Percentiles rank a stretch among this genome's conserved stretches.
Conservation (phyloP, 2,329 filamentous ascomycete species). For the Cordyceps militaris region DNA sequence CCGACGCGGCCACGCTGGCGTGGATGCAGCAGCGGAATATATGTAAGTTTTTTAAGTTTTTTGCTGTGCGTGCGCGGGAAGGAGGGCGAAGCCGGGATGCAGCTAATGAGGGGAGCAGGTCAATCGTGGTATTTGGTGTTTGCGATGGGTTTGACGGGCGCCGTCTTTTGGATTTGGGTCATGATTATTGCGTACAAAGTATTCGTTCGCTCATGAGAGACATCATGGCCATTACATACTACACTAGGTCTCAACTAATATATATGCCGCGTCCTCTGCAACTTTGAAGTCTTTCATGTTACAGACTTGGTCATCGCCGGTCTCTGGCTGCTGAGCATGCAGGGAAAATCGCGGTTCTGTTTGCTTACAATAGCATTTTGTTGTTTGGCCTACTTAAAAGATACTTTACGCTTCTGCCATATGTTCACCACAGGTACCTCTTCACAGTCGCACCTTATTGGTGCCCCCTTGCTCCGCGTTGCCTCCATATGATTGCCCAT, state of each 20-base stretch:
- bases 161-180: conserved; percentile 58
- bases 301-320: no score
- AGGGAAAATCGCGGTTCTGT: no score
- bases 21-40: conserved; percentile 60
- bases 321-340: no score
- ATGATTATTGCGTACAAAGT: conserved; percentile 63
- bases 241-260: background rate
- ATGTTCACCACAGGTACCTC: no score
- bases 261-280: no score
- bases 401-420: no score
- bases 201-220: conserved; percentile 38
- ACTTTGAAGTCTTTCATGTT: no score
- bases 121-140: conserved; percentile 60
- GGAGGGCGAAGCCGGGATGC: background rate
- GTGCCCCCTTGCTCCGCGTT: no score
- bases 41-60: conserved; percentile 33
- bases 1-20: conserved; percentile 49
- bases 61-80: background rate
- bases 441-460: no score
- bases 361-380: no score
- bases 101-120: conserved; percentile 31
- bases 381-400: no score
- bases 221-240: background rate
- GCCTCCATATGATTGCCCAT: no score
- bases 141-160: conserved; percentile 53